Percentiles rank a stretch among this genome's conserved stretches.
phyloP scores from a whole-genome alignment of 2,329 filamentous ascomycete species.

The Catunica adiposa region DNA sequence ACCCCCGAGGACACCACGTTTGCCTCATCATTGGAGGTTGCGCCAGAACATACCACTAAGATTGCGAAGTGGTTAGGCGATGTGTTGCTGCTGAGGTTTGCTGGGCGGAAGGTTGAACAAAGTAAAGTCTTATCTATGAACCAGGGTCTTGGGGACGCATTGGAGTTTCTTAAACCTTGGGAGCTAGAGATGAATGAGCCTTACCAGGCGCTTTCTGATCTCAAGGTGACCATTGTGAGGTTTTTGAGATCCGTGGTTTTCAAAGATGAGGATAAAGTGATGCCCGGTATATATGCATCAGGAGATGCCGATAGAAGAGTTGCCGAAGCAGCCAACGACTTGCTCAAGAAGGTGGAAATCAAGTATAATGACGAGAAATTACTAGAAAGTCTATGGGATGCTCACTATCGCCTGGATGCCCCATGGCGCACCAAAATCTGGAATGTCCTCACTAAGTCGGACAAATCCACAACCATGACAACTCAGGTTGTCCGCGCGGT shows the following conservation, averaged over 20 bases:
- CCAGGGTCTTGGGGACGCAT: conserved; percentile 42
- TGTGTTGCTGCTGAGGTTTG: conserved; percentile 45
- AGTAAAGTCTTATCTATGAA: conserved; percentile 8
- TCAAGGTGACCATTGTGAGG: conserved; percentile 41
- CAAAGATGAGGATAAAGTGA: conserved; percentile 62
- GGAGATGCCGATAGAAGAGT: conserved; percentile 69
- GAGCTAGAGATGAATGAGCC: conserved; percentile 25
- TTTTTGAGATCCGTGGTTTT: conserved; percentile 79
- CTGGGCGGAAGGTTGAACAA: conserved; percentile 11
- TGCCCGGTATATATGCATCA: conserved; percentile 70
- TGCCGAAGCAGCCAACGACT: conserved; percentile 71
- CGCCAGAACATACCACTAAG: conserved; percentile 53
- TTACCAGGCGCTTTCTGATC: conserved; percentile 22
- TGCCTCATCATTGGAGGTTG: conserved; percentile 48
- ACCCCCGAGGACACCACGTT: conserved; percentile 61
- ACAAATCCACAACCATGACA: conserved; percentile 52
- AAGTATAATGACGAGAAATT: conserved; percentile 53
- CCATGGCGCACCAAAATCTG: conserved; percentile 66
- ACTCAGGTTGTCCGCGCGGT: conserved; percentile 51
- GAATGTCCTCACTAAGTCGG: conserved; percentile 58
- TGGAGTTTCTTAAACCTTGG: conserved; percentile 50
- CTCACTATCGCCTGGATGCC: conserved; percentile 58
- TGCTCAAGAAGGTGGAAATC: conserved; percentile 63
- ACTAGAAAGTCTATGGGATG: conserved; percentile 49
- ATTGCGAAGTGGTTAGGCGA: conserved; percentile 62